Conservation (phyloP, 768 basidiomycete species). For the Atractiella rhizophila region DNA sequence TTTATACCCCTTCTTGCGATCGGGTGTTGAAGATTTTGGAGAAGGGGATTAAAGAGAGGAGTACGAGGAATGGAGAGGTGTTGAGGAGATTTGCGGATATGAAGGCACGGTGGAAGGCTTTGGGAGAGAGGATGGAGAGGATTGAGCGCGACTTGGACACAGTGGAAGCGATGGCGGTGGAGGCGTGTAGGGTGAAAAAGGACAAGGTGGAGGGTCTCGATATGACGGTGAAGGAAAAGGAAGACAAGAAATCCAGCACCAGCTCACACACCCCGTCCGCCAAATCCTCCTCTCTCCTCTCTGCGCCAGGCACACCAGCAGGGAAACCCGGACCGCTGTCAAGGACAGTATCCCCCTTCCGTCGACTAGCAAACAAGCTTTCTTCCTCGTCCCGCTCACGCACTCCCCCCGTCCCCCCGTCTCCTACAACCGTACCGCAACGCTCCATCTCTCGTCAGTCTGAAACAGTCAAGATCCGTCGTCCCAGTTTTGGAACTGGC, state of each 20-base stretch:
- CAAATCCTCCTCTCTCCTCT: not conserved
- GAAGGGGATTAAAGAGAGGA: slow-evolving; percentile 72
- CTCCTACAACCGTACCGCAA: not conserved
- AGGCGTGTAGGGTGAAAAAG: not conserved
- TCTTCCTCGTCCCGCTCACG: not conserved
- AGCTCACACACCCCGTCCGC: not conserved
- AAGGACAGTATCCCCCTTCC: slow-evolving; percentile 3
- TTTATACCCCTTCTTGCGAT: slow-evolving; percentile 78
- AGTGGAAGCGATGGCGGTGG: slow-evolving; percentile 3
- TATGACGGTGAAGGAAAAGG: slow-evolving; percentile 1
- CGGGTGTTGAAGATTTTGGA: slow-evolving; percentile 83
- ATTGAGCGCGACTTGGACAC: slow-evolving; percentile 54
- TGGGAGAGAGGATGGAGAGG: slow-evolving; percentile 50
- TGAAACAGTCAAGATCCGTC: not conserved
- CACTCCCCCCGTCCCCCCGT: not conserved
- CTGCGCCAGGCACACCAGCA: not conserved
- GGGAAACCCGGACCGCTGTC: slow-evolving; percentile 2
- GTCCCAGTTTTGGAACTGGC: not conserved
- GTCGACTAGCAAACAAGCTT: slow-evolving; percentile 8
- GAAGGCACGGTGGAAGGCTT: slow-evolving; percentile 53
- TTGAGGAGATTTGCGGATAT: slow-evolving; percentile 71
- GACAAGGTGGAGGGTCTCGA: not conserved
- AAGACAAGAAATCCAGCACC: not conserved
- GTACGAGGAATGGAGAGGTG: slow-evolving; percentile 91
- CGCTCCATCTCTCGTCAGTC: not conserved